These are phyloP conservation scores for Euryodendron excelsum DNA, from an alignment of 148 eudicot species.

Conservation along the genomic window DNA sequence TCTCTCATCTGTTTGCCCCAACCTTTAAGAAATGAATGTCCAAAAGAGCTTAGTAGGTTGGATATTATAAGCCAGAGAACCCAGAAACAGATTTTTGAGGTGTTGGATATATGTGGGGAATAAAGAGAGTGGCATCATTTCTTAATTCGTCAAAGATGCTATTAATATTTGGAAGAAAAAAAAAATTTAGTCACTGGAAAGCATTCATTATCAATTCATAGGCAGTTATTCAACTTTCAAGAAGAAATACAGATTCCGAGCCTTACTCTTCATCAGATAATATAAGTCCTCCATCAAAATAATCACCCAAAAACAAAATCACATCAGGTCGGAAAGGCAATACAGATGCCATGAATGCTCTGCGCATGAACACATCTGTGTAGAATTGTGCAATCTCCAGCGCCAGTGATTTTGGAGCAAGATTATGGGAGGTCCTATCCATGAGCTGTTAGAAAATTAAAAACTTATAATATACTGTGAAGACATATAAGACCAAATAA, in stretches of 20 bases:
- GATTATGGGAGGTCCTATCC: slow-evolving; percentile 75
- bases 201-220: neutral
- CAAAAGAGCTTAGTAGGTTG: neutral
- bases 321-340: slow-evolving; percentile 79
- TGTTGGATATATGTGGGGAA: neutral
- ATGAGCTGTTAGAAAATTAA: slow-evolving; percentile 51
- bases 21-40: neutral
- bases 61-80: neutral
- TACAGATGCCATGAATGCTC: slow-evolving; percentile 70
- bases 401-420: slow-evolving; percentile 72
- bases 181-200: neutral
- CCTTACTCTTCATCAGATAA: slow-evolving; percentile 82
- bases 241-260: slow-evolving; percentile 9
- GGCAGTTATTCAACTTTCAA: neutral
- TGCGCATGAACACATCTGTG: slow-evolving; percentile 85
- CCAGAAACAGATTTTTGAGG: neutral
- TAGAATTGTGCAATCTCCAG: slow-evolving; percentile 80
- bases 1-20: neutral
- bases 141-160: neutral
- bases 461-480: neutral
- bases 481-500: neutral
- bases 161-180: neutral
- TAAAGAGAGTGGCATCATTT: neutral
- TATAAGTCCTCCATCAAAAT: slow-evolving; percentile 78
- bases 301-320: slow-evolving; percentile 82